Percentiles rank a stretch among this genome's conserved stretches.
Evolutionary conservation across 257 asterid genomes (phyloP).

Genomic region (Hygrophila difformis): DNA sequence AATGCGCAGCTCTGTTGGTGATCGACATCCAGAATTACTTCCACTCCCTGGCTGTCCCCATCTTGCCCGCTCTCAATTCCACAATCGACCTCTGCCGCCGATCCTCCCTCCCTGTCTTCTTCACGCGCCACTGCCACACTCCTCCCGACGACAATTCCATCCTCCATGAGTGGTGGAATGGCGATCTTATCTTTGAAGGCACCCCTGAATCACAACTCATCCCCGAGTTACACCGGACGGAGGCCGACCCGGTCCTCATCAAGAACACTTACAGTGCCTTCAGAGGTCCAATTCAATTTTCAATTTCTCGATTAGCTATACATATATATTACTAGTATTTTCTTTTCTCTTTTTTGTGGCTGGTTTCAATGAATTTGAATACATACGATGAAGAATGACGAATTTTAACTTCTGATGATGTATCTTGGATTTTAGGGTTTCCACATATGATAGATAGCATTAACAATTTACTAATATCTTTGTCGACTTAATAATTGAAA

Average conservation of each 20-base stretch:
- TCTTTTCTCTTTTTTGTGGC: too few species aligned
- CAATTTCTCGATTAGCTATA: too few species aligned
- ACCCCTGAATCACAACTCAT: slow-evolving; percentile 46
- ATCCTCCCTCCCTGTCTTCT: slow-evolving; percentile 47
- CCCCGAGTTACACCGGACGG: slow-evolving; percentile 27
- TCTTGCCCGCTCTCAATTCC: slow-evolving; percentile 35
- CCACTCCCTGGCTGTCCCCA: slow-evolving; percentile 42
- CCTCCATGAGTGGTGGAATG: slow-evolving; percentile 71
- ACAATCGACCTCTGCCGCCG: slow-evolving; percentile 54
- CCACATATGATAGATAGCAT: too few species aligned
- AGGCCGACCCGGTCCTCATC: slow-evolving; percentile 36
- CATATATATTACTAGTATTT: too few species aligned
- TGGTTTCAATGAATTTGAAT: too few species aligned
- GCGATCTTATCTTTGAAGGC: slow-evolving; percentile 59
- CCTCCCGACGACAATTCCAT: slow-evolving; percentile 46
- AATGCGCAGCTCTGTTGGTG: slow-evolving; percentile 40
- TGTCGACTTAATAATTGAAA: too few species aligned
- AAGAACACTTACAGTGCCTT: slow-evolving; percentile 71
- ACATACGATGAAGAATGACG: too few species aligned
- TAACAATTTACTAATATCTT: too few species aligned
- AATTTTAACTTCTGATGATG: too few species aligned
- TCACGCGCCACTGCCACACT: slow-evolving; percentile 75
- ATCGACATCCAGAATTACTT: slow-evolving; percentile 64
- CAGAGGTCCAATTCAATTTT: slow-evolving; percentile 42
- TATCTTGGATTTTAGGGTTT: too few species aligned